These are phyloP conservation scores for Marchantia polymorpha DNA, from an alignment of 225 moss, liverwort and hornwort genomes.

Conservation along the genomic window DNA sequence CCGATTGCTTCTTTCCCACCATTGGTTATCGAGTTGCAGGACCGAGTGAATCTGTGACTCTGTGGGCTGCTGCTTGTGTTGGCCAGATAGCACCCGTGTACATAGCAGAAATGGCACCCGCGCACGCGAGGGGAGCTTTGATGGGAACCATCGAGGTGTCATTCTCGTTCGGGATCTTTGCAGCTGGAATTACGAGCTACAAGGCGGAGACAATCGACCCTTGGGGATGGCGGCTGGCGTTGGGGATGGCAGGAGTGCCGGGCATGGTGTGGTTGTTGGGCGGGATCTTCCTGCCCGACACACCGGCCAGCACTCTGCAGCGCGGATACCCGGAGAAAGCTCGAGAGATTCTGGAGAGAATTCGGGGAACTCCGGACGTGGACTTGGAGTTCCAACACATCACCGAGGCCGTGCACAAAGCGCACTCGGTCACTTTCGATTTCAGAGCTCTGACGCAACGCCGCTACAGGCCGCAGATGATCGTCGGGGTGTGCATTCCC, in stretches of 20 bases:
- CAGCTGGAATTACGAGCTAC: background rate
- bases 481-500: slow-evolving; percentile 26
- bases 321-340: slow-evolving; percentile 1
- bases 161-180: background rate
- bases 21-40: background rate
- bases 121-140: slow-evolving; percentile 5
- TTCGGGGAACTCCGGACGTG: slow-evolving; percentile 22
- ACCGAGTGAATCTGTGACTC: background rate
- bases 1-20: too few relatives aligned
- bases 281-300: slow-evolving; percentile 13
- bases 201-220: background rate
- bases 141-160: background rate
- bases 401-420: slow-evolving; percentile 6
- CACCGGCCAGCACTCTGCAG: slow-evolving; percentile 16
- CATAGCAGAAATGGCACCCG: slow-evolving; percentile 15
- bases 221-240: slow-evolving; percentile 15
- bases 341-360: slow-evolving; percentile 4
- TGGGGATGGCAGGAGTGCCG: slow-evolving; percentile 10
- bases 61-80: background rate
- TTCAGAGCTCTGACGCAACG: slow-evolving; percentile 7
- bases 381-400: slow-evolving; percentile 24
- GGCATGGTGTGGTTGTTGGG: background rate
- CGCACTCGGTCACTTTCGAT: slow-evolving; percentile 4
- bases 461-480: slow-evolving; percentile 27
- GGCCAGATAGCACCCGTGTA: slow-evolving; percentile 1